Conservation (phyloP, 2,329 filamentous ascomycete species). For the Fusarium pininemorale region DNA sequence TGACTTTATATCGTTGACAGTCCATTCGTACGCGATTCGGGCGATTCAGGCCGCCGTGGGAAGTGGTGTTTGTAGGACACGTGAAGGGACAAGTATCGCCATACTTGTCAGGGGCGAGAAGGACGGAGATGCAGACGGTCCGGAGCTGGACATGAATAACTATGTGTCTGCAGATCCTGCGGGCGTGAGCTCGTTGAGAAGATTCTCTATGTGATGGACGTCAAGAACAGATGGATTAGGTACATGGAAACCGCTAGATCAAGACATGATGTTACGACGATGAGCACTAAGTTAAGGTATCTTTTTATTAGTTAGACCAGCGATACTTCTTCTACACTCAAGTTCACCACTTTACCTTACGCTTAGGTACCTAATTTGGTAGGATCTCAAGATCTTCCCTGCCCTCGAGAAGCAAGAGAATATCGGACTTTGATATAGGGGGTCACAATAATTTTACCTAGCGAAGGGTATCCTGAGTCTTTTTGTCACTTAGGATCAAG, state of each 20-base stretch:
- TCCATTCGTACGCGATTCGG: conserved; percentile 59
- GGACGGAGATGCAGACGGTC: neutral
- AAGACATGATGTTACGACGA: neutral
- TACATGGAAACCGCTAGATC: neutral
- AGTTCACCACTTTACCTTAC: neutral
- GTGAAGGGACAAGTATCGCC: conserved; percentile 63
- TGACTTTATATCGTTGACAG: conserved; percentile 59
- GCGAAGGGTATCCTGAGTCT: too few relatives aligned
- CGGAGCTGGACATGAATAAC: neutral
- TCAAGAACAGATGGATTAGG: neutral
- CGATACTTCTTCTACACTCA: neutral
- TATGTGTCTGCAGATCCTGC: neutral
- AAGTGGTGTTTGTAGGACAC: conserved; percentile 56
- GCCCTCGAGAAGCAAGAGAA: too few relatives aligned
- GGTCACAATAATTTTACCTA: too few relatives aligned
- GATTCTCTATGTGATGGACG: conserved; percentile 15
- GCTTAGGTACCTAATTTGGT: too few relatives aligned
- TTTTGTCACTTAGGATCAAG: too few relatives aligned
- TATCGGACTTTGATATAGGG: too few relatives aligned
- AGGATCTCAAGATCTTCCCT: too few relatives aligned
- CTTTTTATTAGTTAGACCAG: neutral
- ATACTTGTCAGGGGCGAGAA: conserved; percentile 60
- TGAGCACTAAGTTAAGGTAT: neutral
- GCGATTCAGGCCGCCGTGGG: conserved; percentile 54
- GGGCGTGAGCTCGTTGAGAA: conserved; percentile 8